phyloP scores from a whole-genome alignment of 2,329 filamentous ascomycete species.

The Phyllosticta paracitricarpa region DNA sequence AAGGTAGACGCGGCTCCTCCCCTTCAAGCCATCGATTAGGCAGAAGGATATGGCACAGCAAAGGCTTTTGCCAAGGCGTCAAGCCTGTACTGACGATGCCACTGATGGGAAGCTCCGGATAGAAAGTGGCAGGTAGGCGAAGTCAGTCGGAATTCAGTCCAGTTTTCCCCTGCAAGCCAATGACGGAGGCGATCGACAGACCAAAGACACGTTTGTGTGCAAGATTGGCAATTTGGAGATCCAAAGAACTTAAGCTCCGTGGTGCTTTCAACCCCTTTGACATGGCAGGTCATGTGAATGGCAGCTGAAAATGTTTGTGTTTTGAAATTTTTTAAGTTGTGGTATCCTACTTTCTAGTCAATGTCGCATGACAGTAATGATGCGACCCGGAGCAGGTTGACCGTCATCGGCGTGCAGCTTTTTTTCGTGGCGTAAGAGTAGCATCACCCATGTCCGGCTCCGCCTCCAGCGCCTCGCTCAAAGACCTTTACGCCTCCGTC shows the following conservation, averaged over 20 bases:
- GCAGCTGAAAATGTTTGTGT: too few relatives aligned
- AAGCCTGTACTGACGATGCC: neutral
- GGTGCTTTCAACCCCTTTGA: too few relatives aligned
- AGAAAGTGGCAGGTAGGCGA: neutral
- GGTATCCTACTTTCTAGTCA: neutral
- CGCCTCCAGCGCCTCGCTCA: conserved; percentile 55
- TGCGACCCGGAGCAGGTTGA: neutral
- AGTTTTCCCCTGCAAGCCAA: neutral
- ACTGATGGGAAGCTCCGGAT: neutral
- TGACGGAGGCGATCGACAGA: neutral
- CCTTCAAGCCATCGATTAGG: neutral
- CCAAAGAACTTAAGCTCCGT: too few relatives aligned
- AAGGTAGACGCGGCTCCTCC: neutral
- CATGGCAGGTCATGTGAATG: too few relatives aligned
- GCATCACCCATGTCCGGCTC: neutral
- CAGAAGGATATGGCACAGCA: neutral
- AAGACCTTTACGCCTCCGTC: conserved; percentile 79
- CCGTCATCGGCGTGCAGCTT: neutral
- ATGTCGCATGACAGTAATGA: neutral
- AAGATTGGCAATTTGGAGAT: neutral
- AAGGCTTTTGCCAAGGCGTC: neutral
- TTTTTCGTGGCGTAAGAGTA: neutral
- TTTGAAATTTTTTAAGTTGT: too few relatives aligned
- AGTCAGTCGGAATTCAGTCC: neutral
- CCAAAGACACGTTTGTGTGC: neutral